Conservation (phyloP, 805 yeast species). For the Monosporozyma yasuniensis region DNA sequence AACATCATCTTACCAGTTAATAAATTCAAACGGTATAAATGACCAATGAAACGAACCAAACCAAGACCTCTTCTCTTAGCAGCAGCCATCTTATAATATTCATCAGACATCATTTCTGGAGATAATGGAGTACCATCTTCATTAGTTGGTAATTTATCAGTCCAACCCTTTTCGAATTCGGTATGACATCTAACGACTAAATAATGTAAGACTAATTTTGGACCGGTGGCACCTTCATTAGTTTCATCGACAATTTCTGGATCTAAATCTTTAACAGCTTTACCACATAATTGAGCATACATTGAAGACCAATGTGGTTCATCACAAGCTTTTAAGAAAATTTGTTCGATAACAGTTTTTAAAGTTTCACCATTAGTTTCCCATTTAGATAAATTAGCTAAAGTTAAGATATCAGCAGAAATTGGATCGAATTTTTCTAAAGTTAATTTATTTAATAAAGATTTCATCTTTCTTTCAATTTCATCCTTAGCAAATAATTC, state of each 20-base stretch:
- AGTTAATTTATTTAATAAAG: conserved; percentile 86
- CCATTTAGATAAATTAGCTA: conserved; percentile 79
- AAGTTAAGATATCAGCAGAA: conserved; percentile 60
- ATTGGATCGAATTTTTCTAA: conserved; percentile 83
- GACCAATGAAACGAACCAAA: conserved; percentile 90
- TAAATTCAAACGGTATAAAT: conserved; percentile 69
- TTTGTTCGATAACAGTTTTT: conserved; percentile 68
- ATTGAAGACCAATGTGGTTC: conserved; percentile 97
- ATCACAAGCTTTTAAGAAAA: conserved; percentile 93
- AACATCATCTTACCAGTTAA: conserved; percentile 68
- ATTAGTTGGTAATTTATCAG: conserved; percentile 70
- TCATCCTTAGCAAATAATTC: conserved; percentile 59
- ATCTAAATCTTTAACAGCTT: conserved; percentile 57
- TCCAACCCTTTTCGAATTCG: conserved; percentile 94
- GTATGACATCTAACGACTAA: conserved; percentile 80
- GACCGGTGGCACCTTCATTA: conserved; percentile 48
- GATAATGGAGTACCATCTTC: conserved; percentile 74
- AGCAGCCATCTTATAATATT: conserved; percentile 79
- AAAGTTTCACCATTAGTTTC: conserved; percentile 78
- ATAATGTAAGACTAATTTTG: conserved; percentile 67
- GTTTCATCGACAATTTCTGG: conserved; percentile 56
- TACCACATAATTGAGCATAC: conserved; percentile 88
- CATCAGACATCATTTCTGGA: conserved; percentile 87
- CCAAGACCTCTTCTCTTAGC: conserved; percentile 98
- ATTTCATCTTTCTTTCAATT: conserved; percentile 73